phyloP scores from a whole-genome alignment of 73 alveolate species.

The Paramecium caudatum region DNA sequence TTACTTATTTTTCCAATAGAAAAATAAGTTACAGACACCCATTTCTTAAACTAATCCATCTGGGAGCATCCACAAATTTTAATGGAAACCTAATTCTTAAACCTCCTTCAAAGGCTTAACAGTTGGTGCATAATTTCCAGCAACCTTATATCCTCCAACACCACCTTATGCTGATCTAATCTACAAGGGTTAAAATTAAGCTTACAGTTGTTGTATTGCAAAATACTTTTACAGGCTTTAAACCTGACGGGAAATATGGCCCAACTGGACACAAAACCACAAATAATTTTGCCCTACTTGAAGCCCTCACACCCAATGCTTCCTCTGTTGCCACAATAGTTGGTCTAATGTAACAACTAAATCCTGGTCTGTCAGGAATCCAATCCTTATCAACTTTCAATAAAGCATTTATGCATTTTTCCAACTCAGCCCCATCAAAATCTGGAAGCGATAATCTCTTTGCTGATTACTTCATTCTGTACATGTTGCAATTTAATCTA shows the following conservation, averaged over 20 bases:
- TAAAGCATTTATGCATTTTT: constrained; percentile 81
- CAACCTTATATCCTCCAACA: constrained; percentile 84
- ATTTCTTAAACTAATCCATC: constrained; percentile 76
- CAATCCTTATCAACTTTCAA: constrained; percentile 84
- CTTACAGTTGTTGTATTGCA: constrained; percentile 77
- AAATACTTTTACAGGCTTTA: constrained; percentile 82
- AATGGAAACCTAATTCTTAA: constrained; percentile 83
- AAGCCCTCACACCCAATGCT: constrained; percentile 85
- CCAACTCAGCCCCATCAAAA: constrained; percentile 83
- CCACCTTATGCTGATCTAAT: constrained; percentile 92
- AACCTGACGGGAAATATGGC: constrained; percentile 90
- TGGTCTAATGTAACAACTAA: constrained; percentile 89
- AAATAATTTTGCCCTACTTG: constrained; percentile 82
- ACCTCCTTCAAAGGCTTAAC: constrained; percentile 80
- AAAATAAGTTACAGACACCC: constrained; percentile 77
- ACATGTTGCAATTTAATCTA: constrained; percentile 82
- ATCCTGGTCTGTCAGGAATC: constrained; percentile 89
- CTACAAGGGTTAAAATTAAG: neutral
- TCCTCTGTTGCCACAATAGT: constrained; percentile 87
- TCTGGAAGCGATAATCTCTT: constrained; percentile 81
- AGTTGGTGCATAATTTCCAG: constrained; percentile 91
- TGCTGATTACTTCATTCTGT: constrained; percentile 82
- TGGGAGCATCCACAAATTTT: constrained; percentile 84
- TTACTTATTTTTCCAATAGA: constrained; percentile 75
- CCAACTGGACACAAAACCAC: constrained; percentile 89